Evolutionary conservation across 768 basidiomycete genomes (phyloP), one percentile per base, ranked within the genome.

Genomic region (Leccinellum albellum): DNA sequence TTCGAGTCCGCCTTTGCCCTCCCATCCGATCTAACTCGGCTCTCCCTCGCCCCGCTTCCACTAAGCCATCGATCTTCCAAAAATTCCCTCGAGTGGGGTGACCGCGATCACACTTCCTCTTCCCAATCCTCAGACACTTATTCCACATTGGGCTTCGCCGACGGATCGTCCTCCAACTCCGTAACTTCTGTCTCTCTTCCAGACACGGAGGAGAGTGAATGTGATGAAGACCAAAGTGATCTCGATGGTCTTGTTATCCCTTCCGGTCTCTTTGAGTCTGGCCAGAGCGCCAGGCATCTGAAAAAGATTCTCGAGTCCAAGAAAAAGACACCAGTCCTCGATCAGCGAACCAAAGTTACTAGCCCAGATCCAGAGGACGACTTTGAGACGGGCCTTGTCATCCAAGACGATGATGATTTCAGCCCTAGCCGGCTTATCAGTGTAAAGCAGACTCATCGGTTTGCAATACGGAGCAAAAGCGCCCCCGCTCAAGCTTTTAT

Each of bases 51-150:
- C 42, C 89, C 92, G 52, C 75, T 86, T 55, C 83, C 88, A 29
- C 82, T 91, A 20, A 83, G 79, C 61, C 88, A 91, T 66, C 84
- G 87, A 51, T 81, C 87, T 9, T 92, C 91, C 55, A 92, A 92
- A 75, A 84, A 82, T 51, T 91, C 91, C 1, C 78, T 93, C 26
- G 90, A 91, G 74, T 92, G 90, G 89, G 81, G 87, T 29, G 90
- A 92, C 73, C 89, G 83, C 68, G 89, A 93, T 65, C 83, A 88
- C 46, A 88, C 91, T 2, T 84, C 82, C 5, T 90, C 89, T 6
- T 90, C 89, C 14, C 88, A 89, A 66, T 92, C 90, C n/a, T 93
- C 91, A 23, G 91, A 93, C 69, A 83, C 88, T 9, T 91, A 89
- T 64, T 91, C 91, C 40, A 81, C 85, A 21, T 80, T 93, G 33